A percentile compares a stretch with the other conserved stretches of the same genome.
phyloP scores from a whole-genome alignment of 1,284 basidiomycete genomes.

The Ustilago curta region DNA sequence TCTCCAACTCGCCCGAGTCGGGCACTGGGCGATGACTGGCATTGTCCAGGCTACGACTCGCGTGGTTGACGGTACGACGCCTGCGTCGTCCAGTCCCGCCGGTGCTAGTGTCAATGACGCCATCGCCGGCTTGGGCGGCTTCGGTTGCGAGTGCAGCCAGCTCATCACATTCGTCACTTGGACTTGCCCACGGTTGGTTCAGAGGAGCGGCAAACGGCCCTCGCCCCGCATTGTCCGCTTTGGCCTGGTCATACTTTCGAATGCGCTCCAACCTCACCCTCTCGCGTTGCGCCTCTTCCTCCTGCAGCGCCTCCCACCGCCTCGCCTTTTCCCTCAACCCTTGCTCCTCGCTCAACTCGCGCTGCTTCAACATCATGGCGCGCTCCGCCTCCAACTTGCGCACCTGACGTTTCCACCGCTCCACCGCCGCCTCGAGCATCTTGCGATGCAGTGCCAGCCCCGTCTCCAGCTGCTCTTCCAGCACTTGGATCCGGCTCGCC shows the following conservation, averaged over 20 bases:
- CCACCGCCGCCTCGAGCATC: slow-evolving; percentile 3
- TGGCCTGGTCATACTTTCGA: slow-evolving; percentile 11
- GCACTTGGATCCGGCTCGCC: background rate
- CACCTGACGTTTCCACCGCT: slow-evolving; percentile 20
- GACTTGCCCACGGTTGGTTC: no score
- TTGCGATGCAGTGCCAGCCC: slow-evolving; percentile 25
- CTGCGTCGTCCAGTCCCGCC: slow-evolving; percentile 9
- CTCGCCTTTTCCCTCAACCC: slow-evolving; percentile 31
- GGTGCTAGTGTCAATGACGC: background rate
- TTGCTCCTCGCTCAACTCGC: slow-evolving; percentile 3
- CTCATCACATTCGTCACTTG: no score
- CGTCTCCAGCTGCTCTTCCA: slow-evolving; percentile 15
- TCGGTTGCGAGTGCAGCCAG: slow-evolving; percentile 32
- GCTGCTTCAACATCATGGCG: slow-evolving; percentile 5
- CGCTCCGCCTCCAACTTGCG: slow-evolving; percentile 11
- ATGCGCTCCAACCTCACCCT: slow-evolving; percentile 12
- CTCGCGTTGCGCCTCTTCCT: slow-evolving; percentile 18
- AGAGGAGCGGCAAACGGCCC: slow-evolving; percentile 36
- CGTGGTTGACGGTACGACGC: background rate
- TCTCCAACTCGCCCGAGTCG: background rate
- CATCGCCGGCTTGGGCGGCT: slow-evolving; percentile 40
- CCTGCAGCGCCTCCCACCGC: slow-evolving; percentile 32
- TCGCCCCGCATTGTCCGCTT: background rate
- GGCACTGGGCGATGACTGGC: slow-evolving; percentile 24
- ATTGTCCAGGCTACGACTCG: background rate